Percentiles rank a stretch among this genome's conserved stretches.
Evolutionary conservation across 2,329 filamentous ascomycete genomes (phyloP).

Genomic region (Hansfordia pulvinata): DNA sequence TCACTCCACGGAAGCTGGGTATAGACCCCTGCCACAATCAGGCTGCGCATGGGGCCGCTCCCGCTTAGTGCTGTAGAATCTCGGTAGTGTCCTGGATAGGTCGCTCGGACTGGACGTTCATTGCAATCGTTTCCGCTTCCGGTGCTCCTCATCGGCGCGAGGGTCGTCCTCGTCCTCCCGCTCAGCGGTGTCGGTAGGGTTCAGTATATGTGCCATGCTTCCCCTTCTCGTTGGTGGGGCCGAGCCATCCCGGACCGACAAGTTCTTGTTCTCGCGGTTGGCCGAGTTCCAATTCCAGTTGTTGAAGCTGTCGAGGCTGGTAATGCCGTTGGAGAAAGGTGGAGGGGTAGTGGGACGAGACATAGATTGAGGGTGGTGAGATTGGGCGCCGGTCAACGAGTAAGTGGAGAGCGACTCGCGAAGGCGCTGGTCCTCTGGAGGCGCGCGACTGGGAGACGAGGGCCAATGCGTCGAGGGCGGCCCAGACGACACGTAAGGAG

Average conservation of each 20-base stretch:
- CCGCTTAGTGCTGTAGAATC: no score
- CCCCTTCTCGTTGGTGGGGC: slow-evolving; percentile 41
- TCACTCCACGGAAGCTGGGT: no score
- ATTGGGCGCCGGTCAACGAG: slow-evolving; percentile 27
- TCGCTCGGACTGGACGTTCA: no score
- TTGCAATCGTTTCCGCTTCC: slow-evolving; percentile 48
- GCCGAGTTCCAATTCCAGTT: slow-evolving; percentile 42
- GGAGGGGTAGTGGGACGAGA: slow-evolving; percentile 39
- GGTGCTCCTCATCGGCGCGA: slow-evolving; percentile 41
- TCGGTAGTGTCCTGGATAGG: no score
- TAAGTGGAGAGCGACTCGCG: slow-evolving; percentile 43
- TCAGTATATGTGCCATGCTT: slow-evolving; percentile 51
- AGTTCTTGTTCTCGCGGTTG: slow-evolving; percentile 33
- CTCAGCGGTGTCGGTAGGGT: slow-evolving; percentile 42
- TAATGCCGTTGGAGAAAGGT: slow-evolving; percentile 33
- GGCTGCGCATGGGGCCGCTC: no score
- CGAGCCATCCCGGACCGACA: slow-evolving; percentile 39
- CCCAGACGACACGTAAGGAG: slow-evolving; percentile 55
- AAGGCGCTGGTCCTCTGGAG: slow-evolving; percentile 38
- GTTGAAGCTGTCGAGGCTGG: slow-evolving; percentile 31
- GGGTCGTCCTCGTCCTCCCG: slow-evolving; percentile 41
- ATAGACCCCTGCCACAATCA: no score
- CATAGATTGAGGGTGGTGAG: slow-evolving; percentile 24
- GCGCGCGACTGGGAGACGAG: slow-evolving; percentile 35
- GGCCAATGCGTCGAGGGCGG: slow-evolving; percentile 37